Base-by-base conservation (phyloP, 2,329 filamentous ascomycete species). In the Colletotrichum sp. region DNA sequence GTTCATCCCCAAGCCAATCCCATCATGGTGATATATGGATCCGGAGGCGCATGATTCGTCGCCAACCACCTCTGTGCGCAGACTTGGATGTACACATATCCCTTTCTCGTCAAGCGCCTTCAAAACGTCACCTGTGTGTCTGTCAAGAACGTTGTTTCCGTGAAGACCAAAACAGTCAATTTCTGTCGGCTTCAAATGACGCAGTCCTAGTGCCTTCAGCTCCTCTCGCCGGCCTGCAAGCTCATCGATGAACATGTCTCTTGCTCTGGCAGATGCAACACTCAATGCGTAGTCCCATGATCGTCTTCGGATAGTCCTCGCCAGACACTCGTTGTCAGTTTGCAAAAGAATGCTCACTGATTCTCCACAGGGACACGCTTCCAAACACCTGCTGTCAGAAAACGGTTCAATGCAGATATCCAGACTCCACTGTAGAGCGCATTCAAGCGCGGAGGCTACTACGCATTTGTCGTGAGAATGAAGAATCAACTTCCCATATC, bases 211-310 rank as follows among this genome's bases (percentile, higher is more conserved):
- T 21, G 6, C 7, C 3, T 10, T 32, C 2, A 67, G 28, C 14
- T 30, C 16, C 4, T 67, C 24, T 8, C 64, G 39, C 4, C 39
- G 64, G 8, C 1, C 3, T 0, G 4, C 4, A 7, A 67, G 26
- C 10, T 67, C 39, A 6, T 67, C 39, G 7, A 67, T 10, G 4
- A 32, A 9, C 26, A 55, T 2, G 0, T 24, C 18, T 32, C 12
- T 6, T 10, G 39, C 64, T 67, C 3, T 67, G n/a, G n/a, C n/a
- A n/a, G n/a, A n/a, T n/a, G n/a, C n/a, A n/a, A n/a, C n/a, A n/a
- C n/a, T n/a, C n/a, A n/a, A n/a, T n/a, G n/a, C n/a, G 2, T 3
- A 9, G 6, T 0, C 0, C 36, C 36, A 67, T 10, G 0, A 10
- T 21, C 1, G 1, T 21, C 10, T 6, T 13, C 0, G 3, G 10